These are phyloP conservation scores for Porphyra umbilicalis DNA, from an alignment of 31 red algal genomes.

Conservation along the genomic window DNA sequence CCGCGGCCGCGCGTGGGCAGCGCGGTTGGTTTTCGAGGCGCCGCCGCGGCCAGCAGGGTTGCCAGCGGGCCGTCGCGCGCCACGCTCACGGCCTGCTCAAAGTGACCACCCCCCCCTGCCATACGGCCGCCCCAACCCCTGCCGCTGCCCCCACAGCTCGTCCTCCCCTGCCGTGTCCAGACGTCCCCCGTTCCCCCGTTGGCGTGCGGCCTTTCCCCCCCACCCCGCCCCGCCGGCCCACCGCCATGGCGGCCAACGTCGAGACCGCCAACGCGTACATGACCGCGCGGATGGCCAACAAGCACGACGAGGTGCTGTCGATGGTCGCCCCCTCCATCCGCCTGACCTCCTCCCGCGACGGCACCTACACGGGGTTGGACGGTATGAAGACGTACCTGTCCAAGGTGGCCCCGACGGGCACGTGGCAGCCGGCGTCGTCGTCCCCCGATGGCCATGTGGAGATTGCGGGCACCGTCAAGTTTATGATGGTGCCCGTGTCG, in stretches of 20 bases:
- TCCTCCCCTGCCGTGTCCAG: too few relatives aligned
- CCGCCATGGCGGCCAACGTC: background rate
- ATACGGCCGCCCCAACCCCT: too few relatives aligned
- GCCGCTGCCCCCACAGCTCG: too few relatives aligned
- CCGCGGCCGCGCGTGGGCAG: too few relatives aligned
- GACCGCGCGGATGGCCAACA: background rate
- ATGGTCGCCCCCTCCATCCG: background rate
- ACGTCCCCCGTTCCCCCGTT: too few relatives aligned
- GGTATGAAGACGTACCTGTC: background rate
- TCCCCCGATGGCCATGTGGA: background rate
- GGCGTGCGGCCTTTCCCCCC: too few relatives aligned
- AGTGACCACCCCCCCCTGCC: too few relatives aligned
- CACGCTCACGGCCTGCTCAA: too few relatives aligned
- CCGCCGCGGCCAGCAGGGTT: too few relatives aligned
- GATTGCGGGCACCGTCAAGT: background rate
- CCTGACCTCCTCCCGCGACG: background rate
- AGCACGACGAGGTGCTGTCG: background rate
- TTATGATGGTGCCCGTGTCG: conserved; percentile 1
- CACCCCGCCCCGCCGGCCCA: background rate
- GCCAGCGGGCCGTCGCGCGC: too few relatives aligned
- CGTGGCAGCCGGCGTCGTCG: background rate
- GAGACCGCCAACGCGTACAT: background rate
- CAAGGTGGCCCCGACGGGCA: background rate
- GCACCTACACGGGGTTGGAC: background rate
- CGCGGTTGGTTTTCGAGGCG: too few relatives aligned